phyloP scores from a whole-genome alignment of 2,329 filamentous ascomycete genomes.

The Leptodontidium sp. region DNA sequence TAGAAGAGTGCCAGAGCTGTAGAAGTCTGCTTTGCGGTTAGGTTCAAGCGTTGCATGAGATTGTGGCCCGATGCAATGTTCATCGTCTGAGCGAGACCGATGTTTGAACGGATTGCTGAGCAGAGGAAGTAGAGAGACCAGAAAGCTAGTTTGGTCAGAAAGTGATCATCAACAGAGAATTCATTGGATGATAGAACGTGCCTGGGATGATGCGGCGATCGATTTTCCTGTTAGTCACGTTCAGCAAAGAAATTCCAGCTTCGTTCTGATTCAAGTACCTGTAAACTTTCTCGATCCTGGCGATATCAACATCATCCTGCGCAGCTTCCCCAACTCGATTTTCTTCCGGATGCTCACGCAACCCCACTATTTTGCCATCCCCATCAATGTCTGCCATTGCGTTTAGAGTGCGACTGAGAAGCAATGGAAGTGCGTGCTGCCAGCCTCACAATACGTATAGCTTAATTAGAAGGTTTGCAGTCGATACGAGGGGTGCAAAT shows the following conservation, averaged over 20 bases:
- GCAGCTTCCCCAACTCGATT: slow-evolving; percentile 17
- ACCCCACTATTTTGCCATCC: slow-evolving; percentile 30
- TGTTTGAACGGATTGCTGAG: slow-evolving; percentile 90
- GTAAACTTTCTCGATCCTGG: slow-evolving; percentile 49
- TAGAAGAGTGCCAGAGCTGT: slow-evolving; percentile 90
- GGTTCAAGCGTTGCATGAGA: slow-evolving; percentile 72
- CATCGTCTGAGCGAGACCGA: slow-evolving; percentile 95
- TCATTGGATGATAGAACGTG: slow-evolving; percentile 31
- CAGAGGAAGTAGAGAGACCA: slow-evolving; percentile 93
- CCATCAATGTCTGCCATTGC: slow-evolving; percentile 39
- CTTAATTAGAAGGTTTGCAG: not conserved
- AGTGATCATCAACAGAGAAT: slow-evolving; percentile 3
- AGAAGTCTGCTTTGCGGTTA: slow-evolving; percentile 80
- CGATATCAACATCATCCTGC: slow-evolving; percentile 40
- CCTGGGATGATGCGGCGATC: slow-evolving; percentile 64
- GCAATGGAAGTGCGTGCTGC: slow-evolving; percentile 47
- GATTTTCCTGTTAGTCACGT: slow-evolving; percentile 53
- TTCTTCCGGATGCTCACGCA: slow-evolving; percentile 25
- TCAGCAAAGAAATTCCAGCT: not conserved
- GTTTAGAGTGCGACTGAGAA: slow-evolving; percentile 33
- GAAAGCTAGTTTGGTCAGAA: slow-evolving; percentile 64
- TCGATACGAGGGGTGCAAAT: not conserved
- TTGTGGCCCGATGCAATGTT: slow-evolving; percentile 76
- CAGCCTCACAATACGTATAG: slow-evolving; percentile 32
- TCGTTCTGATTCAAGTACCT: slow-evolving; percentile 39